Evolutionary conservation across 2,329 filamentous ascomycete genomes (phyloP), one percentile per base, ranked within the genome.

Genomic region (Alternaria atra): DNA sequence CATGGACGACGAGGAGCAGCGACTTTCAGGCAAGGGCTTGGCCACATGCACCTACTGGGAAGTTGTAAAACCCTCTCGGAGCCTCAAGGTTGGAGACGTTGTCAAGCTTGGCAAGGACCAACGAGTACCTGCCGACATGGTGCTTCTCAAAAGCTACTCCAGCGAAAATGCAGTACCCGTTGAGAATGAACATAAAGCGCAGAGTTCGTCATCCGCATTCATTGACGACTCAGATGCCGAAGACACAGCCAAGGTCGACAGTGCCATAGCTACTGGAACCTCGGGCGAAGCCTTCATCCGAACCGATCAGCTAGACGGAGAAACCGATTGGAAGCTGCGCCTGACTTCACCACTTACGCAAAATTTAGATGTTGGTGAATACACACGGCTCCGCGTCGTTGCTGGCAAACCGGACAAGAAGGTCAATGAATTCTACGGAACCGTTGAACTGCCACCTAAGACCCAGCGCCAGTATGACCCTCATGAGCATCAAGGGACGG

Each of bases 301-400:
- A 61, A 99, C 96, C 2, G 95, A 99, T 78, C 95, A 99, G 76
- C 85, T 99, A 9, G 95, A 99, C 73, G 95, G 95, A 69, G 95
- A 99, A 81, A 99, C 95, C 0, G 95, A 99, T 75, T 99, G 95
- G 96, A 99, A 99, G 80, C 83, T 99, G 58, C 90, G 96, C 30
- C 80, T 98, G 35, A 93, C 95, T 1, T 95, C 93, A 12, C 88
- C 92, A 0, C 80, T 98, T 27, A 94, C 94, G 0, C 95, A 99
- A 74, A 86, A 83, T n/a, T 82, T 99, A 20, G 80, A 89, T 0
- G 81, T 89, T 1, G 86, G 87, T 46, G 92, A 97, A 67, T 89
- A 97, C 55, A 81, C 82, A 3, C 82, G 86, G 35, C 77, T 91
- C 10, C 84, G 83, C 43, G 87, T 99, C 50, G 91, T 90, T 3